Conservation (phyloP, 352 stramenopile genomes). For the Pythium insidiosum region DNA sequence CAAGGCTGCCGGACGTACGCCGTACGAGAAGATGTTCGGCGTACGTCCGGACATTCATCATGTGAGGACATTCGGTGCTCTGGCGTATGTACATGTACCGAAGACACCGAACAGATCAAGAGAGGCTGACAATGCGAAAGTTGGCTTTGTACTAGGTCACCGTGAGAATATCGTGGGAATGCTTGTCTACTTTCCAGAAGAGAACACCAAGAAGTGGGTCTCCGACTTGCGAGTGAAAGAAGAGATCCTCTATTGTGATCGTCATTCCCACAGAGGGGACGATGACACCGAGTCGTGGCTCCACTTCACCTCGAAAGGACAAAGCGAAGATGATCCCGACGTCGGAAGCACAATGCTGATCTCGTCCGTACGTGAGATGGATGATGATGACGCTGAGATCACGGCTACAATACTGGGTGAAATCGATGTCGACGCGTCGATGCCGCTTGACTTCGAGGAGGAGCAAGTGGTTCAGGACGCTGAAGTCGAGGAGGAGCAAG, state of each 20-base stretch:
- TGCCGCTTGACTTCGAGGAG: too few relatives aligned
- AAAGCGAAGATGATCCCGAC: neutral
- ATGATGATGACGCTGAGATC: neutral
- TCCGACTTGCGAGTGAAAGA: neutral
- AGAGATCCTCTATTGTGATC: neutral
- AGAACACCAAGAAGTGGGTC: neutral
- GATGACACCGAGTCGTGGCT: neutral
- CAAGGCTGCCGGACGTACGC: neutral
- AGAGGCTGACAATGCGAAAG: too few relatives aligned
- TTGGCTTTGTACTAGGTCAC: neutral
- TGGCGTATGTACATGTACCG: neutral
- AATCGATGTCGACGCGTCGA: too few relatives aligned
- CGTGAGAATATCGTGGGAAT: neutral
- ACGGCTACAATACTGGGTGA: too few relatives aligned
- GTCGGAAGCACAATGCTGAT: too few relatives aligned
- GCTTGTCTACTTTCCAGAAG: neutral
- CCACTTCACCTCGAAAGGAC: neutral
- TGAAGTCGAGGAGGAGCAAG: too few relatives aligned
- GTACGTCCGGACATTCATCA: slow-evolving; percentile 1
- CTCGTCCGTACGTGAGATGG: too few relatives aligned
- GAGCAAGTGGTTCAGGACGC: too few relatives aligned
- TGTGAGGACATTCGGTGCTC: neutral
- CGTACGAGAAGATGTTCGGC: slow-evolving; percentile 5
- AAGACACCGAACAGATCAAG: neutral
- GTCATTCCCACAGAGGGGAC: neutral